Evolutionary conservation across 2,329 filamentous ascomycete species (phyloP).

Genomic region (Aspergillus pseudoglaucus): DNA sequence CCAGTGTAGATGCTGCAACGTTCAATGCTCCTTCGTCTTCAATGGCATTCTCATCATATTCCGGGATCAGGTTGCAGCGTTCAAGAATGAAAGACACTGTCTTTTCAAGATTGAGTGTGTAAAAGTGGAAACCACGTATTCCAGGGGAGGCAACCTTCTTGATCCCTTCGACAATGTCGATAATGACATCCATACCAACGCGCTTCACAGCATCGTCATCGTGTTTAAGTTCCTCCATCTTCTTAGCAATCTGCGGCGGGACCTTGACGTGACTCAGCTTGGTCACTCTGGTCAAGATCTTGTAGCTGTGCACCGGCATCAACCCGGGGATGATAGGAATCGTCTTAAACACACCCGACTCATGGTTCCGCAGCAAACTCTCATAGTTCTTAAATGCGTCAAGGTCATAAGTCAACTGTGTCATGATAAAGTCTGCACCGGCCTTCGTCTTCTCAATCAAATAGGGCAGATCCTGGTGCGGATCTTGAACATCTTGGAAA

Average conservation of each 20-base stretch:
- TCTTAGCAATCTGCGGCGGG: constrained; percentile 62
- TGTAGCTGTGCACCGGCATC: constrained; percentile 97
- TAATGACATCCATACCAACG: constrained; percentile 57
- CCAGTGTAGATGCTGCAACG: constrained; percentile 15
- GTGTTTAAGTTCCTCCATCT: constrained; percentile 45
- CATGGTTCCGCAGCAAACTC: constrained; percentile 65
- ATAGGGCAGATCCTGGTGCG: constrained; percentile 67
- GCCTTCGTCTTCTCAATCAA: constrained; percentile 85
- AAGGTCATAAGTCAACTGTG: constrained; percentile 91
- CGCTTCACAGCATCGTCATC: constrained; percentile 45
- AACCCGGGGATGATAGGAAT: constrained; percentile 89
- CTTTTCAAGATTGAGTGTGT: constrained; percentile 94
- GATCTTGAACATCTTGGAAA: constrained; percentile 69
- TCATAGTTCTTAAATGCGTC: constrained; percentile 78
- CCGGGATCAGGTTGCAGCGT: constrained; percentile 71
- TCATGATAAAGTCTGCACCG: constrained; percentile 97
- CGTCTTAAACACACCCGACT: constrained; percentile 75
- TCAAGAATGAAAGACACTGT: constrained; percentile 90
- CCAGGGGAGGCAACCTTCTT: constrained; percentile 56
- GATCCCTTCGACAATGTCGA: constrained; percentile 75
- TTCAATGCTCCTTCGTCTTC: constrained; percentile 21
- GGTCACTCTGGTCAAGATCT: constrained; percentile 87
- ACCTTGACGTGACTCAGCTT: constrained; percentile 88
- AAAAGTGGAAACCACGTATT: constrained; percentile 87
- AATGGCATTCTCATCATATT: constrained; percentile 42